Evolutionary conservation across 345 rosid genomes (phyloP), one percentile per base, ranked within the genome.

Genomic region (Citrus cavaleriei): DNA sequence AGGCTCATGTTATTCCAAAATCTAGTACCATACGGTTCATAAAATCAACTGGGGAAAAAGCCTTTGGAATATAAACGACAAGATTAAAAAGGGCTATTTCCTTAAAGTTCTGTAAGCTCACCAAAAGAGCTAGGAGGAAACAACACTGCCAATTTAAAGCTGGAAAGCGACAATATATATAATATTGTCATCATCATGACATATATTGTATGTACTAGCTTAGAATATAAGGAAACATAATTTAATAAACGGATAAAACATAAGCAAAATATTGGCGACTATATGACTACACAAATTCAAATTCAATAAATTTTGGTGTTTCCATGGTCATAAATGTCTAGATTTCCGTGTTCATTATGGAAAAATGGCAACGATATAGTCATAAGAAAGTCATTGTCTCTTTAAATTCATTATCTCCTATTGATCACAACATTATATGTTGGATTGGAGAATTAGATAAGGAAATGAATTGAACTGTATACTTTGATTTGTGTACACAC

Each of bases 31-130:
- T 22, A 22, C 10, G 40, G 62, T 32, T 55, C 6, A 25, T 25
- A 61, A 25, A 61, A 74, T 74, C 55, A 14, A 58, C 22, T 10
- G 21, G n/a, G 35, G 35, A 10, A 5, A 32, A 24, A 58, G 14
- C 22, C 1, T 40, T 25, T 74, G 68, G 68, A 74, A 34, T 35
- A 27, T 74, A 62, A 42, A 35, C 38, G 77, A 74, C 59, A 74
- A 73, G 67, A 74, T 73, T 37, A 2, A 21, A 40, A 40, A 42
- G 58, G 57, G 59, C 30, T 74, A 28, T 42, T 73, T 73, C 77
- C 74, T 18, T 73, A 37, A 59, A 73, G 57, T 8, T 25, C 16
- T 25, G 51, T 9, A 32, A 37, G n/a, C 25, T 62, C 69, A 27
- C 58, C 1, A 59, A 37, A 42, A 32, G 6, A 40, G 68, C n/a